phyloP scores from a whole-genome alignment of 768 basidiomycete species.

The Calocera viscosa region DNA sequence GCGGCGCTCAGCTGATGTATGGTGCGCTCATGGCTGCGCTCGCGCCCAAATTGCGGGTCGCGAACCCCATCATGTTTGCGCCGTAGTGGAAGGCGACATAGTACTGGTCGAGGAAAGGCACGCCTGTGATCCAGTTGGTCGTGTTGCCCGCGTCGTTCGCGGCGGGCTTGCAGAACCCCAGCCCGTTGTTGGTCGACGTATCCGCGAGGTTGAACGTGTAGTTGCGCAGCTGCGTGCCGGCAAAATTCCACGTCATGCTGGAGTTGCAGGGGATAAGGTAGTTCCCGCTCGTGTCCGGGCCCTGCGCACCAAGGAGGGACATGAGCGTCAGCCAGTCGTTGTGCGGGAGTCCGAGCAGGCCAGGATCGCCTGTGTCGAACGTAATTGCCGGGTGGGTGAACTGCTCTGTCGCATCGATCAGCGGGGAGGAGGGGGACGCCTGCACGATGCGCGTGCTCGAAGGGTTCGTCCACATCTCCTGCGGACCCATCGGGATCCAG shows the following conservation, averaged over 20 bases:
- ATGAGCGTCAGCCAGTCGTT: constrained; percentile 14
- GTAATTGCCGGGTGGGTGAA: constrained; percentile 10
- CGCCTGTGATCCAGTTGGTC: constrained; percentile 11
- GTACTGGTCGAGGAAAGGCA: constrained; percentile 14
- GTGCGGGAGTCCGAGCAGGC: constrained; percentile 12
- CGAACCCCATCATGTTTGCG: constrained; percentile 4
- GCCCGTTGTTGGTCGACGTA: constrained; percentile 6
- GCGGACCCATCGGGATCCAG: constrained; percentile 11
- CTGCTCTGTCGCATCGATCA: constrained; percentile 6
- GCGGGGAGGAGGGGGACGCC: not conserved
- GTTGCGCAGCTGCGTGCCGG: constrained; percentile 7
- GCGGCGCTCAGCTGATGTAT: not conserved
- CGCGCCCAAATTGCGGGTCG: not conserved
- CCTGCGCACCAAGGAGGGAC: constrained; percentile 3
- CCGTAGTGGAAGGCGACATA: constrained; percentile 13
- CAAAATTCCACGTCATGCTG: constrained; percentile 13
- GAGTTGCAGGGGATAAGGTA: constrained; percentile 11
- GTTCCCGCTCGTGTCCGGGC: constrained; percentile 6
- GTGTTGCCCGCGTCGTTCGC: constrained; percentile 13
- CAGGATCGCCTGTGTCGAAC: constrained; percentile 11
- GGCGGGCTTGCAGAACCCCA: constrained; percentile 9
- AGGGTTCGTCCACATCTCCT: constrained; percentile 9
- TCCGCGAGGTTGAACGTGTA: constrained; percentile 13
- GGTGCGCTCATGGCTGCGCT: not conserved
- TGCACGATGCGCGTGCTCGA: not conserved